Conservation (phyloP, 306 rosid species). For the Medicago ruthenica region DNA sequence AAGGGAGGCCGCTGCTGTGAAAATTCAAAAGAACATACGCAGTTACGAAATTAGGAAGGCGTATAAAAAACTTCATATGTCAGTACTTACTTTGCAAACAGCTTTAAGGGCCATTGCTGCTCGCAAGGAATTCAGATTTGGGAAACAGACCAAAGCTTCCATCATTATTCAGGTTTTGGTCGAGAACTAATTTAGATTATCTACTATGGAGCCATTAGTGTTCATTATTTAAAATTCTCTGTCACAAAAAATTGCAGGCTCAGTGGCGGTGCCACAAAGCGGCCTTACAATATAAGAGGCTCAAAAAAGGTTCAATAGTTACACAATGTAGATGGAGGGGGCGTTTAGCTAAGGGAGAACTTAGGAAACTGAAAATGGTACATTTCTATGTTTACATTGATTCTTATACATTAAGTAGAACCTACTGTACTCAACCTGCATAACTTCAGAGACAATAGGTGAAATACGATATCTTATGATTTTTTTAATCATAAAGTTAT, state of each 20-base stretch:
- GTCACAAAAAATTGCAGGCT: constrained; percentile 63
- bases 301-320: constrained; percentile 72
- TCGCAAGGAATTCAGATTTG: constrained; percentile 73
- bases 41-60: constrained; percentile 68
- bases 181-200: constrained; percentile 38
- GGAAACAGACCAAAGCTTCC: constrained; percentile 80
- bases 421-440: constrained; percentile 11
- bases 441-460: constrained; percentile 12
- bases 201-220: background rate
- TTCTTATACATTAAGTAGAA: constrained; percentile 31
- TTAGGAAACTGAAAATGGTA: constrained; percentile 95
- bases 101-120: constrained; percentile 89
- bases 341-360: constrained; percentile 72
- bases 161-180: constrained; percentile 71
- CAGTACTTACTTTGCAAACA: constrained; percentile 75
- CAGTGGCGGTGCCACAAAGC: constrained; percentile 87
- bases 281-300: constrained; percentile 70
- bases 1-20: constrained; percentile 86
- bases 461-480: constrained; percentile 31
- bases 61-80: constrained; percentile 62
- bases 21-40: constrained; percentile 80
- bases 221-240: constrained; percentile 38
- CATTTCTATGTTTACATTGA: constrained; percentile 30
- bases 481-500: constrained; percentile 14
- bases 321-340: constrained; percentile 95